Evolutionary conservation across 2,329 filamentous ascomycete genomes (phyloP).

Genomic region (Leptographium wingfieldii): DNA sequence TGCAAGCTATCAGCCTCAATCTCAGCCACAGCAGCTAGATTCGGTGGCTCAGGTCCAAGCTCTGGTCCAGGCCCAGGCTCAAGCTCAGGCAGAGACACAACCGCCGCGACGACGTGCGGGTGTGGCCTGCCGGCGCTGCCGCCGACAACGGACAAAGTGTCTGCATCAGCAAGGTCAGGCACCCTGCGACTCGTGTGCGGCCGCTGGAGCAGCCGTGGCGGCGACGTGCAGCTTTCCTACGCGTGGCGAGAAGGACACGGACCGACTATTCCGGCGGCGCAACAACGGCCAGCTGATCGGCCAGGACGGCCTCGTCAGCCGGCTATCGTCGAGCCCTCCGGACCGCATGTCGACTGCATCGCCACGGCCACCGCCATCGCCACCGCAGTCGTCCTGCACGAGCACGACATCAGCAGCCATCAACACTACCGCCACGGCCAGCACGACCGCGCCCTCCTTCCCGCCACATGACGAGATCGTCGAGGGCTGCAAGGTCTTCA

Average conservation of each 20-base stretch:
- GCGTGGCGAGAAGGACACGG: constrained; percentile 38
- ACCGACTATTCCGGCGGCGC: constrained; percentile 42
- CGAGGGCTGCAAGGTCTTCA: constrained; percentile 40
- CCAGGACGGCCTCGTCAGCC: not conserved
- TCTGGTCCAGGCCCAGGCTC: not conserved
- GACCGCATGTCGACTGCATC: not conserved
- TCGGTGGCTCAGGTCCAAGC: not conserved
- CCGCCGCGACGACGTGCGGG: constrained; percentile 5
- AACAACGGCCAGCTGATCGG: constrained; percentile 29
- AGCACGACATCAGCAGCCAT: constrained; percentile 6
- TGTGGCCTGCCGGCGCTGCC: constrained; percentile 9
- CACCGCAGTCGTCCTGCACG: not conserved
- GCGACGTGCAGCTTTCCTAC: constrained; percentile 39
- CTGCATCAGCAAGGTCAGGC: constrained; percentile 6
- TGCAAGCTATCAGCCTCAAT: not conserved
- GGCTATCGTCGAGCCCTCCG: not conserved
- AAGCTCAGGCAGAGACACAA: not conserved
- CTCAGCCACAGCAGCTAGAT: not conserved
- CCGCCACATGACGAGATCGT: constrained; percentile 37
- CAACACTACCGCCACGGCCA: not conserved
- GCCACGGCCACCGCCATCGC: not conserved
- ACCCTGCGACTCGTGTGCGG: constrained; percentile 34
- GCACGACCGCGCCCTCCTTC: constrained; percentile 14
- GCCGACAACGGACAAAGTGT: constrained; percentile 12
- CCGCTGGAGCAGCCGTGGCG: constrained; percentile 31